Evolutionary conservation across 805 yeast species (phyloP).

Genomic region (Pichia heedii): DNA sequence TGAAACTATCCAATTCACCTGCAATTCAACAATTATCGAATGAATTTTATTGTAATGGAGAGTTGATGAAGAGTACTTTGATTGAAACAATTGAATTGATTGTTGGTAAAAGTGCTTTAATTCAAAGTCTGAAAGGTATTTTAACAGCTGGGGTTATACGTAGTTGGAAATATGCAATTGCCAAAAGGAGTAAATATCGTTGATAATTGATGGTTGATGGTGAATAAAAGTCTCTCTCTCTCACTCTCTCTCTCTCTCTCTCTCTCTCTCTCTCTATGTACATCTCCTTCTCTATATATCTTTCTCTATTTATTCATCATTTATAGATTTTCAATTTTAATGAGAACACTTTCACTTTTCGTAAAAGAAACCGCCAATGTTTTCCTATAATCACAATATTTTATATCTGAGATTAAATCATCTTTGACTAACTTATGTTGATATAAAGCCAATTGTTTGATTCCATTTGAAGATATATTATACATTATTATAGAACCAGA

Average conservation of each 20-base stretch:
- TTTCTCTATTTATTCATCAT: too few relatives aligned
- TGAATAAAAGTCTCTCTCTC: too few relatives aligned
- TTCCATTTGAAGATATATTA: conserved; percentile 25
- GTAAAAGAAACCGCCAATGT: conserved; percentile 22
- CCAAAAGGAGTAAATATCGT: conserved; percentile 47
- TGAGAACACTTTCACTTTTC: conserved; percentile 19
- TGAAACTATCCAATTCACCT: conserved; percentile 7
- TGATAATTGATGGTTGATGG: too few relatives aligned
- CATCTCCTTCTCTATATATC: too few relatives aligned
- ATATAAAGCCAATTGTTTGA: conserved; percentile 7
- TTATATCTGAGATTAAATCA: conserved; percentile 10
- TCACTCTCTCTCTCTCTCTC: too few relatives aligned
- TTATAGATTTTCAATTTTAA: conserved; percentile 8
- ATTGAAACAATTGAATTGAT: conserved; percentile 38
- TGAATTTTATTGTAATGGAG: not conserved
- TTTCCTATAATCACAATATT: conserved; percentile 19
- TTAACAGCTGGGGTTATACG: conserved; percentile 77
- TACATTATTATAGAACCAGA: conserved; percentile 52
- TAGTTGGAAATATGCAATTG: conserved; percentile 65
- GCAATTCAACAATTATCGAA: not conserved
- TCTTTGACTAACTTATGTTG: conserved; percentile 13
- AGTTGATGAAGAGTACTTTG: not conserved
- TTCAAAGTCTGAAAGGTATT: conserved; percentile 76
- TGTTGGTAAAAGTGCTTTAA: conserved; percentile 58
- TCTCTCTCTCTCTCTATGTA: too few relatives aligned